phyloP scores from a whole-genome alignment of 2,329 filamentous ascomycete species.

The Xylaria sp. region DNA sequence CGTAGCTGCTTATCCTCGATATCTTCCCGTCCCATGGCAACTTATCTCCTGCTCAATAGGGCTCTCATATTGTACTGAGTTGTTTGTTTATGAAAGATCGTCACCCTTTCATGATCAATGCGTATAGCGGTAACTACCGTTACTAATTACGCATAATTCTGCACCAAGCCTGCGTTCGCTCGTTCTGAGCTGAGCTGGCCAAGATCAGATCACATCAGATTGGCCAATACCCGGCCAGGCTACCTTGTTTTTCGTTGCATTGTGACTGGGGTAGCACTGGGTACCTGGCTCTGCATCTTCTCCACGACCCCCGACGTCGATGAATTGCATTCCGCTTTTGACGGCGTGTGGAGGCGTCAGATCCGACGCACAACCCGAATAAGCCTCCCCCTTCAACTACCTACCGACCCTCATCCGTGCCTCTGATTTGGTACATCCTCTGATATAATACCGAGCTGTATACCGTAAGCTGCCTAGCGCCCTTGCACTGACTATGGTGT shows the following conservation, averaged over 20 bases:
- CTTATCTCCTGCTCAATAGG: too few species aligned
- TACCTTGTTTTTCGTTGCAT: background rate
- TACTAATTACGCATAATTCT: background rate
- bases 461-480: slow-evolving; percentile 39
- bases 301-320: slow-evolving; percentile 40
- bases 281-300: background rate
- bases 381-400: slow-evolving; percentile 27
- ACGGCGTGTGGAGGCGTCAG: slow-evolving; percentile 44
- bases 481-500: slow-evolving; percentile 61
- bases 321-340: slow-evolving; percentile 50
- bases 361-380: slow-evolving; percentile 40
- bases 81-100: too few species aligned
- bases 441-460: slow-evolving; percentile 37
- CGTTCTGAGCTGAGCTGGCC: background rate
- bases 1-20: too few species aligned
- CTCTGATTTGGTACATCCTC: slow-evolving; percentile 43
- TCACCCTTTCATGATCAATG: too few species aligned
- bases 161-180: background rate
- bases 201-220: background rate
- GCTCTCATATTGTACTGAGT: too few species aligned
- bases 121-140: too few species aligned
- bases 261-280: background rate
- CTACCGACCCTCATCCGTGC: slow-evolving; percentile 9
- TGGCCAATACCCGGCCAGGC: background rate
- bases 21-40: too few species aligned